Conservation (phyloP, 148 eudicot genomes). For the Dysphania ambrosioides region DNA sequence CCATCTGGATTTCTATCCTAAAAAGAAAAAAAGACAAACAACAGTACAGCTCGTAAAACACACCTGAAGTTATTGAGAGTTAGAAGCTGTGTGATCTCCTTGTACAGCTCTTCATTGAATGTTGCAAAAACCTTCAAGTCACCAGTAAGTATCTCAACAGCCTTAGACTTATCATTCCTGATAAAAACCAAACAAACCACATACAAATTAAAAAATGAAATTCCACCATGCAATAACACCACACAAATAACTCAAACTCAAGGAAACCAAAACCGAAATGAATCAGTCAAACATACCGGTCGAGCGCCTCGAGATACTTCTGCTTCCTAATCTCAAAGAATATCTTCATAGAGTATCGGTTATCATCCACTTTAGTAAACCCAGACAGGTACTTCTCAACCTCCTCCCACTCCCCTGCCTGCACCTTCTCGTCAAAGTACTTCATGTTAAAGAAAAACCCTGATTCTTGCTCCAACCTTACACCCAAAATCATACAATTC, state of each 20-base stretch:
- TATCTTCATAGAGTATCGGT: slow-evolving; percentile 89
- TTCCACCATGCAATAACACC: not conserved
- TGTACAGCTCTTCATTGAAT: slow-evolving; percentile 69
- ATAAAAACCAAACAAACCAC: slow-evolving; percentile 27
- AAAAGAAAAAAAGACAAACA: not conserved
- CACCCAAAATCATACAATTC: not conserved
- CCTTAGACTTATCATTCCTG: slow-evolving; percentile 82
- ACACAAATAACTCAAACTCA: not conserved
- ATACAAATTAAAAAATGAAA: not conserved
- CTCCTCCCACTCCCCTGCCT: slow-evolving; percentile 90
- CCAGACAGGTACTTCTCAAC: slow-evolving; percentile 85
- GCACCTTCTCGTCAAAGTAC: slow-evolving; percentile 87
- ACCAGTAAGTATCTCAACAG: slow-evolving; percentile 68
- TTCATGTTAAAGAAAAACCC: slow-evolving; percentile 85
- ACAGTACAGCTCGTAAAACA: not conserved
- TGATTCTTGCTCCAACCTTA: slow-evolving; percentile 68
- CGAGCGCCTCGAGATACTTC: slow-evolving; percentile 89
- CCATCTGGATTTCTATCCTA: not conserved
- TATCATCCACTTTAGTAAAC: slow-evolving; percentile 81
- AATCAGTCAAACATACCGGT: slow-evolving; percentile 44
- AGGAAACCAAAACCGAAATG: not conserved
- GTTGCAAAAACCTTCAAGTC: slow-evolving; percentile 91
- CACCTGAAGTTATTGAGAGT: slow-evolving; percentile 84
- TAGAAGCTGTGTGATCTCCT: slow-evolving; percentile 71
- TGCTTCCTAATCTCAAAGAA: slow-evolving; percentile 88